Base-by-base conservation (phyloP, 495 filamentous ascomycete species). In the Penicillium riverlandense region DNA sequence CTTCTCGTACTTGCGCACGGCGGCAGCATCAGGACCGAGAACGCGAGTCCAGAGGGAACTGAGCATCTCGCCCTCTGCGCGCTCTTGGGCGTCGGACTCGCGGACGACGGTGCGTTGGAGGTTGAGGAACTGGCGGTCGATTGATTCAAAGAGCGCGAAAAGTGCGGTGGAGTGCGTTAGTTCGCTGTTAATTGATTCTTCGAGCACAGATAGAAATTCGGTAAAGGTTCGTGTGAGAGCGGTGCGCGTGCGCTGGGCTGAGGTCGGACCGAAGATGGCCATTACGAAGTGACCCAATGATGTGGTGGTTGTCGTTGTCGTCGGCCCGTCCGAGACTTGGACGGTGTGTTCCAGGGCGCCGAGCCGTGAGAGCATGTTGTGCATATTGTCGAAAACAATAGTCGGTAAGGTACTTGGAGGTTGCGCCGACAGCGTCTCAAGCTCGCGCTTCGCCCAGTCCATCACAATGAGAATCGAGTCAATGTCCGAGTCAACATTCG, bases 361-460 rank as follows among this genome's bases (percentile, higher is more conserved):
- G 14, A 82, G 63, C 35, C 71, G 70, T 38, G 75, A 82, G 35
- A 95, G 70, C 48, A 89, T 63, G 59, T 77, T 78, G 69, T 96
- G 84, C 41, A 92, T 62, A 58, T 95, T 95, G 62, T 84, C 82
- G 52, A 86, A 82, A 54, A 81, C 72, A 28, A 80, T 75, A 15
- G 80, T 75, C 0, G 90, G 67, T 4, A 84, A 65, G 4, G 72
- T 72, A 44, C 62, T 69, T 0, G 76, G 69, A 5, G 83, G 79
- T 13, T 69, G 62, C 9, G 65, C 63, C 6, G 73, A 70, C n/a
- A 82, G 58, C 0, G 65, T 67, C 40, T 71, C 66, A 8, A 96
- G 77, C 64, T 96, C 88, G 38, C 87, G 82, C 55, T 84, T 82
- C 29, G 88, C 86, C 90, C 90, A 96, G 61, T 94, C 88, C 88